phyloP scores from a whole-genome alignment of 306 rosid genomes.

The Clitoria ternatea region DNA sequence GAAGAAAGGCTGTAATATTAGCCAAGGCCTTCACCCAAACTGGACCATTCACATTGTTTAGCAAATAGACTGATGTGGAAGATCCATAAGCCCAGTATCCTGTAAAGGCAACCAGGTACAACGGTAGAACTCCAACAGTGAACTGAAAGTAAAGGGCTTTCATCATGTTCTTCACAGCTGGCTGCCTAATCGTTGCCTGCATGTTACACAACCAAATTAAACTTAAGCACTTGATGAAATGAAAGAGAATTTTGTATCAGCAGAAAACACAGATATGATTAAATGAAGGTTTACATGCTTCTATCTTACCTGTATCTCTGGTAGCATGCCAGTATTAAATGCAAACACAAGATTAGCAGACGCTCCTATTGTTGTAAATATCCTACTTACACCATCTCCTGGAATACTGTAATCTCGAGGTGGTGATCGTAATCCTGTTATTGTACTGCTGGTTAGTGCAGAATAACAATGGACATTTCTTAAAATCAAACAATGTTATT shows the following conservation, averaged over 20 bases:
- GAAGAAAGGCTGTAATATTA: conserved; percentile 74
- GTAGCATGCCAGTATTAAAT: conserved; percentile 93
- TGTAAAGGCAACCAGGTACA: conserved; percentile 61
- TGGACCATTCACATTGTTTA: conserved; percentile 71
- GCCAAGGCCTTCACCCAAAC: conserved; percentile 72
- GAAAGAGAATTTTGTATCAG: neutral
- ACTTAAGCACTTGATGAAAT: neutral
- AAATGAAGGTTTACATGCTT: neutral
- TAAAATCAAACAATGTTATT: neutral
- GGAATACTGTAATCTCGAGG: conserved; percentile 68
- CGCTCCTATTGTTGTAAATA: conserved; percentile 78
- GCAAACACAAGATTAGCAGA: conserved; percentile 87
- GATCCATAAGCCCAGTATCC: conserved; percentile 98
- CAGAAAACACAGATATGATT: neutral
- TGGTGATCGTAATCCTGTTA: conserved; percentile 58
- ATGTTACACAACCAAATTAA: conserved; percentile 16
- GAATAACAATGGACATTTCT: neutral
- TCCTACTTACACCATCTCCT: conserved; percentile 40
- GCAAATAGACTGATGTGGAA: conserved; percentile 60
- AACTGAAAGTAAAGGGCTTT: conserved; percentile 87
- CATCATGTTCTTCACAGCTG: conserved; percentile 84
- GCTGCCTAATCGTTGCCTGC: conserved; percentile 88
- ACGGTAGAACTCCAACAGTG: conserved; percentile 66
- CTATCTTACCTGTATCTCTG: conserved; percentile 82
- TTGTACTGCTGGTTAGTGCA: conserved; percentile 13